Evolutionary conservation across 805 yeast species (phyloP).

Genomic region (Zygotorulaspora chibaensis): DNA sequence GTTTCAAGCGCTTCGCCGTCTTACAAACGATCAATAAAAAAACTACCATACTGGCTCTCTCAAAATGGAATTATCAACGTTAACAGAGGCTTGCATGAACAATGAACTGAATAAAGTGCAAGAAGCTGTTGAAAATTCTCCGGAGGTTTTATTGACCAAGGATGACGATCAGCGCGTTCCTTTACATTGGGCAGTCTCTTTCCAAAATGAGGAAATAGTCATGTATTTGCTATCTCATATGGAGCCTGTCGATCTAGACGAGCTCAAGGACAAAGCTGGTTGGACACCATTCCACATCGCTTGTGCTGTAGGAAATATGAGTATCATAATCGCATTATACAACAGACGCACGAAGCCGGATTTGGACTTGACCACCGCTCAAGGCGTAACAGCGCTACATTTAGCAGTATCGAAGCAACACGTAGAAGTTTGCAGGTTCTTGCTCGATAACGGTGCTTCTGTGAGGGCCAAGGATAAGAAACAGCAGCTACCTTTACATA

Average conservation of each 20-base stretch:
- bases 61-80: conserved; percentile 22
- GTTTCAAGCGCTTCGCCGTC: no score
- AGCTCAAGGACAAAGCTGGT: conserved; percentile 65
- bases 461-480: conserved; percentile 62
- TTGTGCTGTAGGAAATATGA: conserved; percentile 62
- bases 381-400: conserved; percentile 72
- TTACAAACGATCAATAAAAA: no score
- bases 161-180: conserved; percentile 81
- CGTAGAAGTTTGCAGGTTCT: conserved; percentile 45
- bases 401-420: conserved; percentile 71
- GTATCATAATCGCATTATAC: conserved; percentile 49
- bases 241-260: conserved; percentile 56
- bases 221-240: conserved; percentile 37
- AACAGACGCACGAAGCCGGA: conserved; percentile 50
- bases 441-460: conserved; percentile 59
- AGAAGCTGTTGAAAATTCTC: conserved; percentile 46
- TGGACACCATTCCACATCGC: conserved; percentile 90
- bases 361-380: conserved; percentile 55
- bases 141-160: conserved; percentile 42
- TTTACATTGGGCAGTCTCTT: conserved; percentile 84
- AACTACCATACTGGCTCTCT: no score
- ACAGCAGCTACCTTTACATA: conserved; percentile 64
- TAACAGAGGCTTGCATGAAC: conserved; percentile 66
- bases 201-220: conserved; percentile 50
- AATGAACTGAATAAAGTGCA: conserved; percentile 51